phyloP scores from a whole-genome alignment of 176 grass and related monocot genomes.

The Stipa capillata region DNA sequence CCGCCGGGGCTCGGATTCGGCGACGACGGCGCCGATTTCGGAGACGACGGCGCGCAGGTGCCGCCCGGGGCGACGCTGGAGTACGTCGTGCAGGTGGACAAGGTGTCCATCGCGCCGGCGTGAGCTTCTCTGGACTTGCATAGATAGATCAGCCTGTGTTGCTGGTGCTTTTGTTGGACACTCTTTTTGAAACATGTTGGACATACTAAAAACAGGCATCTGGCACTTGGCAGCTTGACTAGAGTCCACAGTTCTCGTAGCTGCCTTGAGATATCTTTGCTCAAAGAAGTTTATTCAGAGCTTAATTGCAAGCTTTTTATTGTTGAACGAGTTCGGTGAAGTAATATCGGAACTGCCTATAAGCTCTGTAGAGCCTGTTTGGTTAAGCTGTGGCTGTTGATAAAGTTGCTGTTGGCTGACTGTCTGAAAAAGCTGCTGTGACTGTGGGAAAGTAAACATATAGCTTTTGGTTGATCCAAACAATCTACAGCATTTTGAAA shows the following conservation, averaged over 20 bases:
- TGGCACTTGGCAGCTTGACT: not conserved
- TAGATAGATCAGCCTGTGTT: not conserved
- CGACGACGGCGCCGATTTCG: constrained; percentile 77
- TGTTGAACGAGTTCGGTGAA: too few relatives aligned
- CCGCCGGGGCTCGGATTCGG: constrained; percentile 60
- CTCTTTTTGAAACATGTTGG: not conserved
- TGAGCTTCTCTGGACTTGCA: not conserved
- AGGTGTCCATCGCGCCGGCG: constrained; percentile 86
- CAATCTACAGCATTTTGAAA: too few relatives aligned
- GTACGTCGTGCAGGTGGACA: constrained; percentile 87
- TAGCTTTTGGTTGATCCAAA: too few relatives aligned
- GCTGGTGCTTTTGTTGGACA: not conserved
- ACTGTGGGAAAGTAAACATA: too few relatives aligned
- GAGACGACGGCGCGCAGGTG: constrained; percentile 24
- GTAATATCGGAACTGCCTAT: too few relatives aligned
- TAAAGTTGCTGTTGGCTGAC: too few relatives aligned
- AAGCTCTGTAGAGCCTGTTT: too few relatives aligned
- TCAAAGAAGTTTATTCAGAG: not conserved
- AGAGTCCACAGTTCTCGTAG: not conserved
- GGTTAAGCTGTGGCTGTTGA: too few relatives aligned
- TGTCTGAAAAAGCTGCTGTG: too few relatives aligned
- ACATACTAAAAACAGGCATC: not conserved
- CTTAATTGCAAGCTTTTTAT: too few relatives aligned
- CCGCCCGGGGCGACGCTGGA: constrained; percentile 48
- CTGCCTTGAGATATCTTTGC: not conserved